These are phyloP conservation scores for Lumnitzera littorea DNA, from an alignment of 345 rosid species.

Conservation along the genomic window DNA sequence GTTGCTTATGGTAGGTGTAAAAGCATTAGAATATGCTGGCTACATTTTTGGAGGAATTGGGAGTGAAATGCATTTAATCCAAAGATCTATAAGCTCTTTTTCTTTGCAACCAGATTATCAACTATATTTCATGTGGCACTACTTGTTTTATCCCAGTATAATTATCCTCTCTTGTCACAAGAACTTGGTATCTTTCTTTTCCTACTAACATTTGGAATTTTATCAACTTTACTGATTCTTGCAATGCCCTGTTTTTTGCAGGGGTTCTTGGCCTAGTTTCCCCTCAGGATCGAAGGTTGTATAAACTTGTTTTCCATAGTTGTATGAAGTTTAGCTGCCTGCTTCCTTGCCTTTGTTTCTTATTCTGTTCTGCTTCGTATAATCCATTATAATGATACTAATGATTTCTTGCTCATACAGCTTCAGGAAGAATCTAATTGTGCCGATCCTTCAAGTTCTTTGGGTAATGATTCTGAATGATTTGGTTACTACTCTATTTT, in stretches of 20 bases:
- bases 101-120: too few species aligned
- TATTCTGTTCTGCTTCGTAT: conserved; percentile 1
- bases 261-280: conserved; percentile 47
- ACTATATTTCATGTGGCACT: too few species aligned
- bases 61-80: too few species aligned
- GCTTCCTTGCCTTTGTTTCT: neutral
- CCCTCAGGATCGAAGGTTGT: conserved; percentile 27
- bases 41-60: too few species aligned
- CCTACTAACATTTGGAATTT: neutral
- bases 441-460: conserved; percentile 15
- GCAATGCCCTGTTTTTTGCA: conserved; percentile 11
- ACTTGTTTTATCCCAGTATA: too few species aligned
- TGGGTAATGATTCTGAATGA: conserved; percentile 17
- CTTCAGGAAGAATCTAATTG: conserved; percentile 18
- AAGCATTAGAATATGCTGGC: too few species aligned
- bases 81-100: too few species aligned
- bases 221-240: neutral
- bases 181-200: neutral
- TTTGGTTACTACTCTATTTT: conserved; percentile 7
- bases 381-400: neutral
- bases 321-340: neutral
- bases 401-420: conserved; percentile 12
- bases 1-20: too few species aligned
- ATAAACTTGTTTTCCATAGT: conserved; percentile 6
- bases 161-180: too few species aligned